Evolutionary conservation across 1,139 yeast species (phyloP).

Genomic region (Blastobotrys capitulatus): DNA sequence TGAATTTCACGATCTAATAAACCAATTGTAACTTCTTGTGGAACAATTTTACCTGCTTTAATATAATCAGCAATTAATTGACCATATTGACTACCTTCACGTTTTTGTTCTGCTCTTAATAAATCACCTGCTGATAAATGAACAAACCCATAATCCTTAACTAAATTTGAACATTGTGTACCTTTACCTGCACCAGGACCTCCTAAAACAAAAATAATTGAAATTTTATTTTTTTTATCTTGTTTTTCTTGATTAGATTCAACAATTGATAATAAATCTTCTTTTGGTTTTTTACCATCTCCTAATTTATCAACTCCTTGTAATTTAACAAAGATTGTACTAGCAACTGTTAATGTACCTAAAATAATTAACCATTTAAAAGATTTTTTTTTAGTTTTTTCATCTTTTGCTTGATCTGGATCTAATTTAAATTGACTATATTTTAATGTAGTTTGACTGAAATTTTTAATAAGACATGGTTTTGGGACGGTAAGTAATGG

Average conservation of each 20-base stretch:
- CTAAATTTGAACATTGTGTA: constrained; percentile 87
- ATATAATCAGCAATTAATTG: constrained; percentile 78
- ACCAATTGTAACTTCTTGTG: constrained; percentile 90
- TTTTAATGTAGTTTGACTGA: background rate
- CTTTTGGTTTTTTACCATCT: constrained; percentile 8
- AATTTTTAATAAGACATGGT: background rate
- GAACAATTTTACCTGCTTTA: constrained; percentile 86
- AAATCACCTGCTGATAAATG: constrained; percentile 95
- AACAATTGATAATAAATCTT: constrained; percentile 9
- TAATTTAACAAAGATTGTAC: constrained; percentile 10
- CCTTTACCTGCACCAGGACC: constrained; percentile 96
- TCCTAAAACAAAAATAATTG: constrained; percentile 75
- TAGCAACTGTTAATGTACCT: constrained; percentile 14
- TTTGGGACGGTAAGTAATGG: too few species aligned
- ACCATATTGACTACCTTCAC: constrained; percentile 80
- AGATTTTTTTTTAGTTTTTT: constrained; percentile 6
- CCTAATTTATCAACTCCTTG: background rate
- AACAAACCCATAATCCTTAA: constrained; percentile 70
- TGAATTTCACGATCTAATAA: constrained; percentile 74
- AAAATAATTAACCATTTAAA: constrained; percentile 14
- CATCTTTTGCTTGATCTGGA: constrained; percentile 7
- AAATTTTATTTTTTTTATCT: constrained; percentile 29
- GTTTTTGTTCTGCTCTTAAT: constrained; percentile 81
- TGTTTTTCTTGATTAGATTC: constrained; percentile 7
- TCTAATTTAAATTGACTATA: constrained; percentile 6